These are phyloP conservation scores for Peronospora farinosa DNA, from an alignment of 352 stramenopile genomes.

Conservation along the genomic window DNA sequence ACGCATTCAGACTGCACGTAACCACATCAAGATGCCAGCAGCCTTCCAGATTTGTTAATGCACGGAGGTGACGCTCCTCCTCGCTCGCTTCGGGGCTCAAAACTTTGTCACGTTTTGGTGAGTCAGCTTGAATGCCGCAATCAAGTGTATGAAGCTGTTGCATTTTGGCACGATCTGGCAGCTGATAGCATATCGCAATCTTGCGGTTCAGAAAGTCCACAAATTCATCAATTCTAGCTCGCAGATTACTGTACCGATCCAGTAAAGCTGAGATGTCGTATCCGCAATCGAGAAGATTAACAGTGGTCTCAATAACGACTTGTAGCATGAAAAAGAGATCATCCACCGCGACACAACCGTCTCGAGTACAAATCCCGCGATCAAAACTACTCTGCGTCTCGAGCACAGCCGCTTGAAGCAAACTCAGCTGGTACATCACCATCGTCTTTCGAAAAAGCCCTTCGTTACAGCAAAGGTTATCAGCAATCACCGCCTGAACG, in stretches of 20 bases:
- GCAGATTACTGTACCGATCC: constrained; percentile 7
- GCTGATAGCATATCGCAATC: constrained; percentile 2
- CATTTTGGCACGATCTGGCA: constrained; percentile 7
- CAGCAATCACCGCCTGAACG: constrained; percentile 29
- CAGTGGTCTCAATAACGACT: constrained; percentile 6
- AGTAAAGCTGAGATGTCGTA: constrained; percentile 16
- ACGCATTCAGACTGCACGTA: not conserved
- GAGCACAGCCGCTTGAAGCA: constrained; percentile 6
- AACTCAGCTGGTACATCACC: constrained; percentile 23
- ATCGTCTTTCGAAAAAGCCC: constrained; percentile 36
- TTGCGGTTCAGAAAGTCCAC: constrained; percentile 16
- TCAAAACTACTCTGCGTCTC: constrained; percentile 3
- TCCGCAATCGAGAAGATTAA: constrained; percentile 15
- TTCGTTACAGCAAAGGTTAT: constrained; percentile 28
- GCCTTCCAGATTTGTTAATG: constrained; percentile 3
- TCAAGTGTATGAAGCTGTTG: constrained; percentile 3
- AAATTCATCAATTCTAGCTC: constrained; percentile 13
- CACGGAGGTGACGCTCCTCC: constrained; percentile 3
- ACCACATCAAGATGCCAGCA: constrained; percentile 4
- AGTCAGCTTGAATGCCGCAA: constrained; percentile 4
- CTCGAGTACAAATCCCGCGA: not conserved
- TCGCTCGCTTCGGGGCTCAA: not conserved
- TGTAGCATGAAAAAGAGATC: constrained; percentile 33
- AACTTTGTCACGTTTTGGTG: not conserved
- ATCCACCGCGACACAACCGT: constrained; percentile 14